A percentile compares a stretch with the other conserved stretches of the same genome.
Evolutionary conservation across 1,284 basidiomycete species (phyloP).

Genomic region (Tilletia setariae): DNA sequence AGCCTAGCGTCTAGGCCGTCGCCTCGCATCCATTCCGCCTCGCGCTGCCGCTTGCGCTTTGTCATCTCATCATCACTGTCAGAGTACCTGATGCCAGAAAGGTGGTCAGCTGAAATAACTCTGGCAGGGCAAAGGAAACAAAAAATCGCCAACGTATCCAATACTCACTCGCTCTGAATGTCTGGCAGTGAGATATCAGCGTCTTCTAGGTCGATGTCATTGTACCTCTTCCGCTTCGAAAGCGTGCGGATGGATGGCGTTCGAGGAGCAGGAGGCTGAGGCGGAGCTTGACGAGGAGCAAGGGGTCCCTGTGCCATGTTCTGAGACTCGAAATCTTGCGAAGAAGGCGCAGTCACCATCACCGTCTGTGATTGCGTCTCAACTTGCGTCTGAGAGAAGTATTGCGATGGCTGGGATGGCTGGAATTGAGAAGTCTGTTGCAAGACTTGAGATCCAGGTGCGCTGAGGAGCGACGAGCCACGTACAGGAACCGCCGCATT

Average conservation of each 20-base stretch:
- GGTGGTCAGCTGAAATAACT: background rate
- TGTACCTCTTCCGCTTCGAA: constrained; percentile 26
- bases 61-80: constrained; percentile 51
- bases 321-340: no score
- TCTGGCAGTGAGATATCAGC: constrained; percentile 31
- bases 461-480: no score
- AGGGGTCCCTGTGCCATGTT: no score
- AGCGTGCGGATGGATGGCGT: constrained; percentile 22
- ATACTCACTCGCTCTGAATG: constrained; percentile 32
- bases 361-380: no score
- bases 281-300: no score
- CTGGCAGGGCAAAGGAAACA: no score
- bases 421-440: no score
- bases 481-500: no score
- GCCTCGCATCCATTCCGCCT: constrained; percentile 47
- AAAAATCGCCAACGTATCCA: background rate
- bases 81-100: constrained; percentile 29
- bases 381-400: no score
- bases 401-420: no score
- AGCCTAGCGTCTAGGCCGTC: constrained; percentile 41
- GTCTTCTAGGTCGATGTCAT: constrained; percentile 16
- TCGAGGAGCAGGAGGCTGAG: constrained; percentile 17
- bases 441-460: no score
- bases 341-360: no score
- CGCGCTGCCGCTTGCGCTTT: constrained; percentile 40